Conservation (phyloP, 768 basidiomycete genomes). For the Fomitopsis serialis region DNA sequence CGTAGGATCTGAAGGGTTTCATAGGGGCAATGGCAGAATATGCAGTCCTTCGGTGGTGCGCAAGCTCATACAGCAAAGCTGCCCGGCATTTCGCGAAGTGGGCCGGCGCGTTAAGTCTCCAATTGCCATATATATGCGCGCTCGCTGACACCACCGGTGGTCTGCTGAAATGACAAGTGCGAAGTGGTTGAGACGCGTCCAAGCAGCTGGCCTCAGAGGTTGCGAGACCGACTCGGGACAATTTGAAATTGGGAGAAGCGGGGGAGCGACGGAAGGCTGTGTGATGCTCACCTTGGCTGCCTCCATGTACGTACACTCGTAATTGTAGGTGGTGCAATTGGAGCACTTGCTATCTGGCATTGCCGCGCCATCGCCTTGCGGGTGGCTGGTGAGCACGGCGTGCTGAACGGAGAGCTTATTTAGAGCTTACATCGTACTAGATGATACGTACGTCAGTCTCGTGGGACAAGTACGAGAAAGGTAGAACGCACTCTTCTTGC, state of each 20-base stretch:
- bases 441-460: conserved; percentile 8
- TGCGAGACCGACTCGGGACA: neutral
- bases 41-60: too few relatives aligned
- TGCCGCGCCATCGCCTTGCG: conserved; percentile 62
- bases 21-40: too few relatives aligned
- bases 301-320: conserved; percentile 65
- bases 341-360: conserved; percentile 59
- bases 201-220: too few relatives aligned
- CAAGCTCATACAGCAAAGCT: too few relatives aligned
- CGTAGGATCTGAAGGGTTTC: too few relatives aligned
- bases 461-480: conserved; percentile 3
- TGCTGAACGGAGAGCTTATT: neutral
- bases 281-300: conserved; percentile 49
- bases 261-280: neutral
- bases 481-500: conserved; percentile 67
- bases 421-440: conserved; percentile 57
- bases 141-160: too few relatives aligned
- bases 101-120: too few relatives aligned
- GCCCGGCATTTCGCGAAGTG: too few relatives aligned
- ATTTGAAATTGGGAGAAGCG: neutral
- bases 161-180: too few relatives aligned
- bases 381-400: neutral
- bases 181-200: too few relatives aligned
- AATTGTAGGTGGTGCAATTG: conserved; percentile 53
- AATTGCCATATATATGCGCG: too few relatives aligned